Base-by-base conservation (phyloP, 1,139 yeast species). In the Nakaseomyces delphensis region DNA sequence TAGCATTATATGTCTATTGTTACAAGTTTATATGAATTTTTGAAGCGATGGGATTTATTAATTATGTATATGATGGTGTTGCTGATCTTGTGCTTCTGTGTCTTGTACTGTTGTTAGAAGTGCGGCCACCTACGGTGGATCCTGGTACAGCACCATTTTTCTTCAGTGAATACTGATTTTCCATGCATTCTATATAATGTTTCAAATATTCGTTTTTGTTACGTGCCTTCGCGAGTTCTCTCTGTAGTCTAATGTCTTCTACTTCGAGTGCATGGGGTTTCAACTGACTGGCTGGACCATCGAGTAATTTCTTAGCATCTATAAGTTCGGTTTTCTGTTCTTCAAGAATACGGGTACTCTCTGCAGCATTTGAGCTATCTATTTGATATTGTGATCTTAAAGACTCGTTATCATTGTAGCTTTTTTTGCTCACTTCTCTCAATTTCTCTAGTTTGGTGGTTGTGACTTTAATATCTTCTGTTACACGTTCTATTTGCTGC, bases 281-380 rank as follows among this genome's bases (percentile, higher is more conserved):
- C 18, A 33, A 18, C 13, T 33, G 20, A 3, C 18, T 9, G 2
- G 37, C 37, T 4, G 37, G 37, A 5, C 37, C 37, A 20, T 20
- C 13, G 27, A 33, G 27, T 5, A 20, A 18, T n/a, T 33, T 33
- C 16, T 20, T n/a, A 9, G 27, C 16, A 2, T 33, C 37, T 13
- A 44, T 52, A 1, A 56, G 51, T n/a, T 52, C 51, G 1, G 29
- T 27, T 21, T 47, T 41, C 15, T 53, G 36, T 28, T 35, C 35
- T 3, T 25, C 23, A 6, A 39, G 38, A 4, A 21, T 18, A 33
- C 27, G 25, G 27, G 37, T 27, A 21, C 37, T 53, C 37, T 71
- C 74, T 0, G 79, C 81, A 0, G 87, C 86, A 16, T 61, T 63
- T 0, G 77, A 63, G 0, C 85, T 78, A 24, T 64, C 63, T 5